Conservation (phyloP, 2,329 filamentous ascomycete species). For the Cryphonectria nitschkei region DNA sequence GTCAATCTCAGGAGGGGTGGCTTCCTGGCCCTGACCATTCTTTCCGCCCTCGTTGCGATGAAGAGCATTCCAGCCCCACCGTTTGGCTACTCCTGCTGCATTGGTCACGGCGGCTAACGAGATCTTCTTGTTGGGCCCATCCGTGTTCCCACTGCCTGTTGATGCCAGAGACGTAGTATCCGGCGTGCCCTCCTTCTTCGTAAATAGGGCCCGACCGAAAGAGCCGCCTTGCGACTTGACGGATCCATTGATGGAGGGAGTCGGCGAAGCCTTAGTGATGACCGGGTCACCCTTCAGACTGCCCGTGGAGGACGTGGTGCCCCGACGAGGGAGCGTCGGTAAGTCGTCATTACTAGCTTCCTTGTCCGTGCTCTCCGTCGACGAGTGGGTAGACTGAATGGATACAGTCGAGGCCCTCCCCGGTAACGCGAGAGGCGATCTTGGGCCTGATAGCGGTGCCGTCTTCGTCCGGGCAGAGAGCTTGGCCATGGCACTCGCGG, state of each 20-base stretch:
- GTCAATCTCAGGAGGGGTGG: slow-evolving; percentile 42
- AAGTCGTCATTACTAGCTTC: slow-evolving; percentile 41
- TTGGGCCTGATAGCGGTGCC: slow-evolving; percentile 51
- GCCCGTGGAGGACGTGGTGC: slow-evolving; percentile 44
- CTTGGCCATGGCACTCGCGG: slow-evolving; percentile 68
- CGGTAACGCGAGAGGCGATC: slow-evolving; percentile 42
- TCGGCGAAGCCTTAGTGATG: slow-evolving; percentile 39
- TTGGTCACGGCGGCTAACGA: slow-evolving; percentile 59
- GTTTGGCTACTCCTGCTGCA: slow-evolving; percentile 58
- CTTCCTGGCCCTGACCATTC: slow-evolving; percentile 31
- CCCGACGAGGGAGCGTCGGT: slow-evolving; percentile 39
- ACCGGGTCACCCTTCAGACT: slow-evolving; percentile 31
- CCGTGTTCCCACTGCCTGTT: slow-evolving; percentile 35
- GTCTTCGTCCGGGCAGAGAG: slow-evolving; percentile 65
- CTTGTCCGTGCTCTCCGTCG: slow-evolving; percentile 46
- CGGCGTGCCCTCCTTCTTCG: slow-evolving; percentile 44
- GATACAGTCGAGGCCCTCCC: slow-evolving; percentile 43
- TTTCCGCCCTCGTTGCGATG: slow-evolving; percentile 47
- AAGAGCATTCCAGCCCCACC: slow-evolving; percentile 63
- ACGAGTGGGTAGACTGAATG: slow-evolving; percentile 56
- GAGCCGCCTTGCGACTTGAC: slow-evolving; percentile 44
- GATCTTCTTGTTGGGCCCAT: slow-evolving; percentile 47
- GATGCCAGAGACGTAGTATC: slow-evolving; percentile 43
- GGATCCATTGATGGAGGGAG: slow-evolving; percentile 41
- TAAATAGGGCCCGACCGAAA: slow-evolving; percentile 46